These are phyloP conservation scores for Vicia villosa DNA, from an alignment of 306 rosid species.

Conservation along the genomic window DNA sequence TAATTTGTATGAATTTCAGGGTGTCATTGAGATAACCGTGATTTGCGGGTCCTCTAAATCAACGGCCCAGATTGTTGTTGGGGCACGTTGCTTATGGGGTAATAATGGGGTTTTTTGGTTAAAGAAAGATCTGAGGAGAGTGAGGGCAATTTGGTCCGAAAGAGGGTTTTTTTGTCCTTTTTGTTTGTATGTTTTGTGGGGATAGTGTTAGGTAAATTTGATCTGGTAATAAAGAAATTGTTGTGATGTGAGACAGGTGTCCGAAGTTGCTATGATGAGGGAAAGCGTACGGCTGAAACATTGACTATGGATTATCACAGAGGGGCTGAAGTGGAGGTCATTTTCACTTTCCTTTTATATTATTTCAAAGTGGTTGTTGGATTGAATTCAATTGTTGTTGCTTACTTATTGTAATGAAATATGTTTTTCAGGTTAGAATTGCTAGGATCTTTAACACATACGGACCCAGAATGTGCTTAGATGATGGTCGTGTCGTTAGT, in stretches of 20 bases:
- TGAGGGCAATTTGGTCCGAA: conserved; percentile 19
- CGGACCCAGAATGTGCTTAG: conserved; percentile 98
- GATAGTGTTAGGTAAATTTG: background rate
- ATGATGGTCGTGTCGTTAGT: conserved; percentile 98
- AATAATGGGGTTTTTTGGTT: background rate
- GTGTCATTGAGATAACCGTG: conserved; percentile 44
- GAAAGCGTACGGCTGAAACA: conserved; percentile 98
- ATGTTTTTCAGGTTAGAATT: conserved; percentile 73
- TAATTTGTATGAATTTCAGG: conserved; percentile 1
- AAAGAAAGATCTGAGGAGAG: background rate
- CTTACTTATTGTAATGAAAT: background rate
- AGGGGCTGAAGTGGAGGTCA: conserved; percentile 89
- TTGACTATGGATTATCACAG: conserved; percentile 97
- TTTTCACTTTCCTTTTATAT: background rate
- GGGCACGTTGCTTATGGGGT: background rate
- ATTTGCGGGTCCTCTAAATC: conserved; percentile 44
- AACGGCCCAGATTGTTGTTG: conserved; percentile 33
- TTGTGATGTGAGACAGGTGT: conserved; percentile 72
- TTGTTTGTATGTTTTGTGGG: background rate
- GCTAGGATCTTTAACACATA: conserved; percentile 98
- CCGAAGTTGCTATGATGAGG: conserved; percentile 97
- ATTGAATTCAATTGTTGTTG: background rate
- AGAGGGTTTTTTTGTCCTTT: background rate
- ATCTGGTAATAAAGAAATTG: conserved; percentile 19
- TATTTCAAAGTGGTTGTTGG: background rate